Base-by-base conservation (phyloP, 345 rosid species). In the Citrus sp. region DNA sequence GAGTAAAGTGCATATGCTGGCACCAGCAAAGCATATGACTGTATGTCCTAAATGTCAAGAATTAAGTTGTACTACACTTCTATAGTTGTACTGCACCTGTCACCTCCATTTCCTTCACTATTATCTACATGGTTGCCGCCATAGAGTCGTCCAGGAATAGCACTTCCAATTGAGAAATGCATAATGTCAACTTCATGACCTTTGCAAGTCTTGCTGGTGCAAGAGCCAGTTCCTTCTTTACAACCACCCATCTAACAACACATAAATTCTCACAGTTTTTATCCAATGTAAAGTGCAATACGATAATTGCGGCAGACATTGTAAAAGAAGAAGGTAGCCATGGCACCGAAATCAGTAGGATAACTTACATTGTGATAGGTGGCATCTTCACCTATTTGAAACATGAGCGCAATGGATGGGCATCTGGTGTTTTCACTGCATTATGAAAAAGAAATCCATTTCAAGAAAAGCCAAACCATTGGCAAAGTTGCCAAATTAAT, bases 111-210 rank as follows among this genome's bases (percentile, higher is more conserved):
- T 84, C 98, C 99, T 76, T 90, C 88, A 51, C 86, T 7, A 72
- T 91, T 90, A 82, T 94, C 99, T 71, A 89, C 72, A 25, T 86
- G 92, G 77, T 96, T 94, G 77, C 95, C 93, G 71, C 99, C 99
- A 72, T 96, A 96, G 13, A 96, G 95, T 42, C 98, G 91, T 76
- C 99, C 98, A 3, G 99, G 99, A 79, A 96, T 91, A 81, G 99
- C 98, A 80, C 87, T 90, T 86, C 99, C 99, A 67, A 91, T 89
- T 18, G 97, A 94, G 89, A 96, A 96, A 83, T 96, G 98, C 99
- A 96, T 94, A n/a, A 96, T 94, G 80, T 96, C 99, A 74, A 96
- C 98, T 87, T 96, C 99, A 75, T 92, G 90, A 73, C 98, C 97
- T 88, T 86, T 92, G 89, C 99, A 96, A 75, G 91, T 86, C 86